These are phyloP conservation scores for Saccharomycopsis guyanensis DNA, from an alignment of 805 yeast genomes.

Conservation along the genomic window DNA sequence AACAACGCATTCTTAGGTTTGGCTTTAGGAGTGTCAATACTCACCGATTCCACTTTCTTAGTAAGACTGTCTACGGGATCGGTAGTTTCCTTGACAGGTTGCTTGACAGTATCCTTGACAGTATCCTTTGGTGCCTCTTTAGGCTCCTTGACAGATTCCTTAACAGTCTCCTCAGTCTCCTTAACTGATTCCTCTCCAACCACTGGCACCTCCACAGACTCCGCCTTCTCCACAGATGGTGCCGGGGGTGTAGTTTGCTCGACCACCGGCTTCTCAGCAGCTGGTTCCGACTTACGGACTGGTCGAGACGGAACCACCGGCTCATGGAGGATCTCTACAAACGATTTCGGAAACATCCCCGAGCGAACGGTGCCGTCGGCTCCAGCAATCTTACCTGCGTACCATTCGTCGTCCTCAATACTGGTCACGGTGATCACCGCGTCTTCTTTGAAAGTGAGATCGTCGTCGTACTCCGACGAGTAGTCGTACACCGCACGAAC, in stretches of 20 bases:
- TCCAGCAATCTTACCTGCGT: constrained; percentile 53
- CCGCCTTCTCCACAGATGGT: not conserved
- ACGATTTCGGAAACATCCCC: constrained; percentile 86
- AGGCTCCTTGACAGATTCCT: too few relatives aligned
- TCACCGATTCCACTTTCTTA: not conserved
- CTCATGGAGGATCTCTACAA: constrained; percentile 42
- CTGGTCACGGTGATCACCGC: constrained; percentile 68
- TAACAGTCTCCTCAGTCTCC: not conserved
- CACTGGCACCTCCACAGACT: not conserved
- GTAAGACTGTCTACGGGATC: not conserved
- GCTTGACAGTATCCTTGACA: not conserved
- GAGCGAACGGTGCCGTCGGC: constrained; percentile 34
- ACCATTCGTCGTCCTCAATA: constrained; percentile 91
- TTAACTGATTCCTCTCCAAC: not conserved
- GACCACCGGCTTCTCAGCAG: constrained; percentile 21
- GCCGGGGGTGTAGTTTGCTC: not conserved
- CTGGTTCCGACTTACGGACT: constrained; percentile 7
- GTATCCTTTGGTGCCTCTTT: not conserved
- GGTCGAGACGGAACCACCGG: constrained; percentile 1
- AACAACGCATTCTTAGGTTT: constrained; percentile 29
- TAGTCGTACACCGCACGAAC: constrained; percentile 66
- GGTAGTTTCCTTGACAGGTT: not conserved
- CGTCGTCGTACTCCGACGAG: constrained; percentile 71
- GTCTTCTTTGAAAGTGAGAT: constrained; percentile 60
- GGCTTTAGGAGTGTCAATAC: not conserved